These are phyloP conservation scores for Saccharomyces hybrid DNA, from an alignment of 1,139 yeast genomes.

Conservation along the genomic window DNA sequence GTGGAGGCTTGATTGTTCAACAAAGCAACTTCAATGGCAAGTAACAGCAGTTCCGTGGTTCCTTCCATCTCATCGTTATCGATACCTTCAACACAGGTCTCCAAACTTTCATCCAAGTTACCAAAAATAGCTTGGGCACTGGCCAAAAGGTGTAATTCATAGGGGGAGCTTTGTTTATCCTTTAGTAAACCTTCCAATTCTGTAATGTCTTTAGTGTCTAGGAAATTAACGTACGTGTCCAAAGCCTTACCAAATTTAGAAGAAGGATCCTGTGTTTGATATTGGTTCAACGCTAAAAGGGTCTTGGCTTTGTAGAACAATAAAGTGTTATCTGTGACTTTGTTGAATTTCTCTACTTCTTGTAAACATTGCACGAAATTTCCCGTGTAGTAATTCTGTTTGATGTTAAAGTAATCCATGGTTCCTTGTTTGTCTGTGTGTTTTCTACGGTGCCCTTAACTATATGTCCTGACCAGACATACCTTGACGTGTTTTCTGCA, in stretches of 20 bases:
- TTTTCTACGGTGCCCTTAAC: not conserved
- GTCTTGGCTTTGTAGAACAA: slow-evolving; percentile 25
- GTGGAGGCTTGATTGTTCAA: slow-evolving; percentile 19
- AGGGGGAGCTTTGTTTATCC: slow-evolving; percentile 16
- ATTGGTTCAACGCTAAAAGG: slow-evolving; percentile 18
- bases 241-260: slow-evolving; percentile 17
- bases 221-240: slow-evolving; percentile 15
- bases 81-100: slow-evolving; percentile 24
- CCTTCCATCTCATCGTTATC: slow-evolving; percentile 21
- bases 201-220: slow-evolving; percentile 14
- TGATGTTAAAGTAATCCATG: slow-evolving; percentile 29
- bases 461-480: not conserved
- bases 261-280: slow-evolving; percentile 8
- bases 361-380: slow-evolving; percentile 21
- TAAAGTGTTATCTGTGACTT: slow-evolving; percentile 22
- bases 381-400: slow-evolving; percentile 30
- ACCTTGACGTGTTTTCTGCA: not conserved
- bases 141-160: slow-evolving; percentile 23
- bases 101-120: slow-evolving; percentile 18
- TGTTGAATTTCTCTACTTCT: slow-evolving; percentile 18
- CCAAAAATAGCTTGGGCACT: slow-evolving; percentile 24
- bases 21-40: slow-evolving; percentile 27
- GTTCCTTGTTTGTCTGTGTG: not conserved
- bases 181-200: slow-evolving; percentile 12
- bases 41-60: slow-evolving; percentile 25